These are phyloP conservation scores for Chlamydomonas sp. DNA, from an alignment of 139 green algal species.

Conservation along the genomic window DNA sequence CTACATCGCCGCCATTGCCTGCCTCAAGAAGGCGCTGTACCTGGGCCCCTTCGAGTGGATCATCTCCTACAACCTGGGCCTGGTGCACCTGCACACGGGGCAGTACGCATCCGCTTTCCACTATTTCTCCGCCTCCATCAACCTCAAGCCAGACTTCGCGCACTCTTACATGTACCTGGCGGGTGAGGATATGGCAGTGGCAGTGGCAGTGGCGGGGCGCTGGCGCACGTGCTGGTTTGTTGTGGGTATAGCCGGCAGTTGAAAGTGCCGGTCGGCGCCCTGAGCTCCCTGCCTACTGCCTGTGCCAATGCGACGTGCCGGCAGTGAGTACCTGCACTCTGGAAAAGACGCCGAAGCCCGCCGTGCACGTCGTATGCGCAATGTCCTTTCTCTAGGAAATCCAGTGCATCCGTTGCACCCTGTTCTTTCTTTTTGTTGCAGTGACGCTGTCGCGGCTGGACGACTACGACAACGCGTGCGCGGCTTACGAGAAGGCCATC, in stretches of 20 bases:
- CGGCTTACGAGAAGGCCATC: slow-evolving; percentile 79
- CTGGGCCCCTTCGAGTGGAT: slow-evolving; percentile 90
- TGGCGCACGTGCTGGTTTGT: too few species aligned
- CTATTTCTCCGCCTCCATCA: slow-evolving; percentile 81
- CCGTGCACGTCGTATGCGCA: too few species aligned
- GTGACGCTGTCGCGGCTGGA: slow-evolving; percentile 66
- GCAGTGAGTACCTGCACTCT: too few species aligned
- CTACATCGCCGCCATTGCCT: slow-evolving; percentile 82
- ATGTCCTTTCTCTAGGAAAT: too few species aligned
- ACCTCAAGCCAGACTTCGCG: slow-evolving; percentile 82
- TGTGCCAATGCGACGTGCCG: too few species aligned
- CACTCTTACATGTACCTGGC: slow-evolving; percentile 74
- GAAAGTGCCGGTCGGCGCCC: too few species aligned
- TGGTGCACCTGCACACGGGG: slow-evolving; percentile 73
- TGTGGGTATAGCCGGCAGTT: too few species aligned
- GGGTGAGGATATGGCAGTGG: slow-evolving; percentile 23
- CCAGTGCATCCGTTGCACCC: too few species aligned
- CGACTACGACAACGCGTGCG: slow-evolving; percentile 80
- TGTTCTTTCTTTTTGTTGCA: too few species aligned
- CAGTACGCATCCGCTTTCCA: slow-evolving; percentile 85
- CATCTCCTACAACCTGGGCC: slow-evolving; percentile 83
- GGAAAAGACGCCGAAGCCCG: too few species aligned
- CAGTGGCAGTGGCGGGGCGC: not conserved
- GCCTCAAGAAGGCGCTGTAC: slow-evolving; percentile 82
- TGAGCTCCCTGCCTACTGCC: too few species aligned